Conservation (phyloP, 129 eudicot species). For the Erigeron canadensis region DNA sequence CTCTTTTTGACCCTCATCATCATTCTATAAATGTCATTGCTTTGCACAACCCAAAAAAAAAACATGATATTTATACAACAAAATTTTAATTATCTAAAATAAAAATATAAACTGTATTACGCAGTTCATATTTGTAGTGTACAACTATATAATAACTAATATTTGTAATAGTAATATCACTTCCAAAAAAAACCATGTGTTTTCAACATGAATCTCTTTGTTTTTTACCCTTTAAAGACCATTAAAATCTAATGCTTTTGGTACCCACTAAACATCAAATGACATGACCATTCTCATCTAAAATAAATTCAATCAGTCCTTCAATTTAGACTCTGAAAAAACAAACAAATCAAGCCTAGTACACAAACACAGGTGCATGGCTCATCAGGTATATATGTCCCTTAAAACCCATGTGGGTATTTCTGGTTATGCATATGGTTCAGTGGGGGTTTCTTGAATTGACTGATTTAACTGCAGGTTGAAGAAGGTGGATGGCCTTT, state of each 20-base stretch:
- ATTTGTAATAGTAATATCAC: no score
- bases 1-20: conserved; percentile 34
- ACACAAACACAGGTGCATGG: conserved; percentile 32
- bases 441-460: conserved; percentile 2
- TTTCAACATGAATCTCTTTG: conserved; percentile 14
- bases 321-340: conserved; percentile 15
- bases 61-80: no score
- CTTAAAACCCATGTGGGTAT: conserved; percentile 3
- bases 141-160: no score
- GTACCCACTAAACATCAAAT: neutral
- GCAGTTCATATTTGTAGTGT: no score
- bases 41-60: conserved; percentile 18
- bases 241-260: conserved; percentile 10
- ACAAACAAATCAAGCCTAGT: conserved; percentile 17
- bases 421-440: neutral
- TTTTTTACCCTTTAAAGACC: conserved; percentile 7
- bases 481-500: conserved; percentile 82
- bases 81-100: no score
- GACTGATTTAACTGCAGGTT: conserved; percentile 44
- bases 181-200: conserved; percentile 34
- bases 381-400: conserved; percentile 43
- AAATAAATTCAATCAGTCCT: no score
- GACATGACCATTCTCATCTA: conserved; percentile 30
- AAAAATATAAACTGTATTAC: no score
- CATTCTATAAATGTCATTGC: conserved; percentile 20